Base-by-base conservation (phyloP, 768 basidiomycete species). In the Leucosporidium creatinivorum region DNA sequence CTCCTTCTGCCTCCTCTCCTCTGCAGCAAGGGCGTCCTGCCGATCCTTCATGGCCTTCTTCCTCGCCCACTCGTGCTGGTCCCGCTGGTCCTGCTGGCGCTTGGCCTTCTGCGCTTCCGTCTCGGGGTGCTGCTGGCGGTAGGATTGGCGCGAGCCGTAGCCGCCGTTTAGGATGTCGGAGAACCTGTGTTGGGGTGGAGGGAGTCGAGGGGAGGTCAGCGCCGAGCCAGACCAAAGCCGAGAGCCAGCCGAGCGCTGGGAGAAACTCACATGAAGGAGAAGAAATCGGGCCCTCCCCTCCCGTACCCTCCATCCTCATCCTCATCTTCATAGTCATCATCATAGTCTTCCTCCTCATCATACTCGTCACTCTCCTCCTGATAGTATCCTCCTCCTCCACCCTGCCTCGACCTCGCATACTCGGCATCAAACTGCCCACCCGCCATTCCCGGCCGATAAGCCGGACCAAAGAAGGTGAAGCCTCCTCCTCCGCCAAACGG, bases 1-100 rank as follows among this genome's bases (percentile, higher is more conserved):
- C 69, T 84, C 80, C 3, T 80, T 83, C 77, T 85, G 86, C 76
- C 84, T 88, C 31, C 78, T 79, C 68, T 81, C 78, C 69, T 81
- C 80, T 51, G 82, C 81, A 25, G 77, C 73, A 15, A 51, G 9
- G 61, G 33, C 51, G 59, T 65, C 58, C 80, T 82, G 23, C 81
- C 82, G 26, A 17, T 81, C 80, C 69, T 84, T 78, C 39, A 44
- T 44, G 2, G 39, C 39, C 8, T 17, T 10, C 8, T 17, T 10
- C 8, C 39, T 10, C 10, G 39, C 8, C 39, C 39, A 12, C 39
- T 44, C 39, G 15, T 61, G 83, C 83, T 48, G 66, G 66, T 55
- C 68, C 69, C 39, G 8, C 39, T 44, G 8, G 8, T 7, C 10
- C 28, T 28, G 84, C 83, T 47, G 63, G 51, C 75, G 55, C 26